Percentiles rank a stretch among this genome's conserved stretches.
Conservation (phyloP, 345 rosid species). For the Chamaenerion angustifolium region DNA sequence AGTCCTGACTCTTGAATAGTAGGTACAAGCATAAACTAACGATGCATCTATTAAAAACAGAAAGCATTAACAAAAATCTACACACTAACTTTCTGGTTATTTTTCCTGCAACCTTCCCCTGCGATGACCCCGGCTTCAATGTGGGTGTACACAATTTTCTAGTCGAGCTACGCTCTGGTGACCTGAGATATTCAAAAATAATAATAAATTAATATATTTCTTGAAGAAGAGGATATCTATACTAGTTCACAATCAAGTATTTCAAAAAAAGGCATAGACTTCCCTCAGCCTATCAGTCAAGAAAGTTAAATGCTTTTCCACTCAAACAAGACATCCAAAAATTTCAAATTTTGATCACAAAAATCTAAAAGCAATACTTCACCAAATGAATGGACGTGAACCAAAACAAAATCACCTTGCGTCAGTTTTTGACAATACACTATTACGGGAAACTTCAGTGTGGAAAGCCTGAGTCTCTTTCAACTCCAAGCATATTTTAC, state of each 20-base stretch:
- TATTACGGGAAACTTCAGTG: conserved; percentile 13
- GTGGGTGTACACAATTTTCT: conserved; percentile 18
- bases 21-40: background rate
- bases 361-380: background rate
- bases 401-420: background rate
- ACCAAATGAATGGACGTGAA: background rate
- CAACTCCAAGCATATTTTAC: conserved; percentile 38
- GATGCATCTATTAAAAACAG: background rate
- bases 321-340: too few relatives aligned
- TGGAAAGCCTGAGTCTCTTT: conserved; percentile 21
- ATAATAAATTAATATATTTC: background rate
- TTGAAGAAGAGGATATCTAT: too few relatives aligned
- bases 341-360: background rate
- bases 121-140: conserved; percentile 24
- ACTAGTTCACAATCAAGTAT: too few relatives aligned
- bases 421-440: conserved; percentile 2
- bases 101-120: conserved; percentile 45
- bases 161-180: conserved; percentile 24
- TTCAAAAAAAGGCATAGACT: too few relatives aligned
- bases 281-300: too few relatives aligned
- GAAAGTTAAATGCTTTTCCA: too few relatives aligned
- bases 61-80: background rate
- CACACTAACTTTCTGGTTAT: conserved; percentile 62
- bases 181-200: conserved; percentile 24
- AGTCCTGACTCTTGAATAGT: conserved; percentile 2